Evolutionary conservation across 495 filamentous ascomycete genomes (phyloP), one percentile per base, ranked within the genome.

Genomic region (Penicillium simplicissimum): DNA sequence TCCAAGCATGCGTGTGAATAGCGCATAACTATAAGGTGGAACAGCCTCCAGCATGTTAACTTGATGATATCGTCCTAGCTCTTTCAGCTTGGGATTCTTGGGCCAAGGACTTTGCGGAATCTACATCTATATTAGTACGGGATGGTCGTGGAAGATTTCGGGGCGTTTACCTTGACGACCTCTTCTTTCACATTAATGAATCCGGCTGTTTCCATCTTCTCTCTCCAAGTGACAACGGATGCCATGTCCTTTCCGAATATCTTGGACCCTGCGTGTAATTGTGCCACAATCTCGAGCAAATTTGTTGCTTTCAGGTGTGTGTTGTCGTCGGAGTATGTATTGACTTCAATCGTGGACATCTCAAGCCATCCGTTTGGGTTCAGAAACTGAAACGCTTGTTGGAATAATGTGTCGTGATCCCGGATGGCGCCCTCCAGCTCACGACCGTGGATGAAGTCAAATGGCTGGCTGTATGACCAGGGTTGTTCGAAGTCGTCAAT

Each of bases 401-500:
- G 54, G 51, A 88, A 74, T 3, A 90, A 69, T 21, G 66, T 71
- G 38, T 82, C 79, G 78, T 86, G 87, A 72, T 91, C 80, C 15
- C 75, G 74, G 53, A 92, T 83, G 49, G 76, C 77, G 2, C 81
- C 82, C 23, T 81, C 79, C 62, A 89, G 74, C 55, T 83, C 78
- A 10, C 87, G 84, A 17, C 76, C 80, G 61, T 89, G 87, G 58
- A 90, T 81, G 66, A 79, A 89, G 73, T 89, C 86, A 62, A 88
- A 77, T 25, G 73, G 76, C 47, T 80, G 66, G 43, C 74, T 67
- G 51, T 79, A 81, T 2, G 77, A 73, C 86, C 86, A 89, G 19
- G 79, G 76, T 11, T 76, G 71, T 69, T 88, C 85, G 40, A 84
- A 82, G 67, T 89, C 84, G 66, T 87, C 85, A 36, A 89, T 73